Evolutionary conservation across 805 yeast species (phyloP).

Genomic region (Candida palmyrensis): DNA sequence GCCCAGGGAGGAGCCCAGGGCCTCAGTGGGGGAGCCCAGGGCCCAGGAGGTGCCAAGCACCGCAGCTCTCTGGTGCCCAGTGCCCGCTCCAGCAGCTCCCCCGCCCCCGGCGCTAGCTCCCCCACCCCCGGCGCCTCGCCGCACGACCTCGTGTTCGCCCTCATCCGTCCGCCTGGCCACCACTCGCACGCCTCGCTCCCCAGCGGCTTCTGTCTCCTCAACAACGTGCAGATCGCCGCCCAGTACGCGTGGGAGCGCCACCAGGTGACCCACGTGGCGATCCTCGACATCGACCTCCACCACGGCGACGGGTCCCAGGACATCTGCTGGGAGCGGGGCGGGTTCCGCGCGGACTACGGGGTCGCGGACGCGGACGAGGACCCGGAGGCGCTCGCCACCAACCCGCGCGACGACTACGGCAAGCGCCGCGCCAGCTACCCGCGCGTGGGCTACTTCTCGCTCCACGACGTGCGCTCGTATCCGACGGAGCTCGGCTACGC

Average conservation of each 20-base stretch:
- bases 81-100: neutral
- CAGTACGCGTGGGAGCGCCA: slow-evolving; percentile 65
- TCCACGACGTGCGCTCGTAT: slow-evolving; percentile 82
- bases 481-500: slow-evolving; percentile 82
- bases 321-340: slow-evolving; percentile 76
- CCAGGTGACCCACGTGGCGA: slow-evolving; percentile 73
- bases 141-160: slow-evolving; percentile 52
- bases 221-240: slow-evolving; percentile 76
- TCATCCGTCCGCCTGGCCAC: slow-evolving; percentile 81
- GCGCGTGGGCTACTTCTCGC: slow-evolving; percentile 73
- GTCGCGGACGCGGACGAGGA: slow-evolving; percentile 42
- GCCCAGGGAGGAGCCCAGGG: no score
- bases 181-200: slow-evolving; percentile 83
- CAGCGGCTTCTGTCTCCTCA: slow-evolving; percentile 76
- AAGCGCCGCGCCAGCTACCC: slow-evolving; percentile 44
- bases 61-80: neutral
- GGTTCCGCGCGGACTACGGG: slow-evolving; percentile 45
- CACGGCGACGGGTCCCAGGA: slow-evolving; percentile 91
- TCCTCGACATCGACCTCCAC: slow-evolving; percentile 77
- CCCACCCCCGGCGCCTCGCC: slow-evolving; percentile 5
- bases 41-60: no score
- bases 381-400: slow-evolving; percentile 20
- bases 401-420: slow-evolving; percentile 45
- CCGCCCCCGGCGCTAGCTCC: neutral
- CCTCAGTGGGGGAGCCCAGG: no score